Percentiles rank a stretch among this genome's conserved stretches.
These are phyloP conservation scores for Angophora floribunda DNA, from an alignment of 345 rosid species.

Conservation along the genomic window DNA sequence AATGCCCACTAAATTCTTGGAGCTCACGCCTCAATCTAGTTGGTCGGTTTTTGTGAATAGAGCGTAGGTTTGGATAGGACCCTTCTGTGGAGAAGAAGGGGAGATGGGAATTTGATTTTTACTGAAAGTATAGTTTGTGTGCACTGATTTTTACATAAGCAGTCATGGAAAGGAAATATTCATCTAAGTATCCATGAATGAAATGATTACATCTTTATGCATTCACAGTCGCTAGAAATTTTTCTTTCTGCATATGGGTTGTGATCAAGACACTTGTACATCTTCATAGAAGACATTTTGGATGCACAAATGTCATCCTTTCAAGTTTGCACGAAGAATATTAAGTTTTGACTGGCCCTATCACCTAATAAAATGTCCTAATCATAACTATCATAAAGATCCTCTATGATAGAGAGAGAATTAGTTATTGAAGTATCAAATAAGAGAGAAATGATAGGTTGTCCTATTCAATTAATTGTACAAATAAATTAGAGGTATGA, in stretches of 20 bases:
- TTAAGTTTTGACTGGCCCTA: too few species aligned
- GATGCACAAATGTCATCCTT: neutral
- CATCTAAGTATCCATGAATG: neutral
- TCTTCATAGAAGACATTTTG: neutral
- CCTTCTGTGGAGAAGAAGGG: neutral
- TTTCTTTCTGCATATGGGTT: too few species aligned
- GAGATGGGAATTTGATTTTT: neutral
- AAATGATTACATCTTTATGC: too few species aligned
- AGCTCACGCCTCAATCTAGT: neutral
- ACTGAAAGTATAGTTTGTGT: neutral
- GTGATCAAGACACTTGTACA: neutral
- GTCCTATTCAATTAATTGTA: too few species aligned
- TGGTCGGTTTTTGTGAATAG: neutral
- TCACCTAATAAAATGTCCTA: too few species aligned
- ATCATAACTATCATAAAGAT: too few species aligned
- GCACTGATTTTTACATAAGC: neutral
- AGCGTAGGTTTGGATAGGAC: neutral
- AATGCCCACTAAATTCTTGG: neutral
- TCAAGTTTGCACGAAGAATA: neutral
- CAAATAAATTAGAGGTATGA: too few species aligned
- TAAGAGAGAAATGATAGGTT: too few species aligned
- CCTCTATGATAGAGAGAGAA: too few species aligned
- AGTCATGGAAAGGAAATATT: neutral
- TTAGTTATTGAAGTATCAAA: too few species aligned
- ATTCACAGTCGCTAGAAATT: too few species aligned